Evolutionary conservation across 2,329 filamentous ascomycete species (phyloP).

Genomic region (Xylaria arbuscula): DNA sequence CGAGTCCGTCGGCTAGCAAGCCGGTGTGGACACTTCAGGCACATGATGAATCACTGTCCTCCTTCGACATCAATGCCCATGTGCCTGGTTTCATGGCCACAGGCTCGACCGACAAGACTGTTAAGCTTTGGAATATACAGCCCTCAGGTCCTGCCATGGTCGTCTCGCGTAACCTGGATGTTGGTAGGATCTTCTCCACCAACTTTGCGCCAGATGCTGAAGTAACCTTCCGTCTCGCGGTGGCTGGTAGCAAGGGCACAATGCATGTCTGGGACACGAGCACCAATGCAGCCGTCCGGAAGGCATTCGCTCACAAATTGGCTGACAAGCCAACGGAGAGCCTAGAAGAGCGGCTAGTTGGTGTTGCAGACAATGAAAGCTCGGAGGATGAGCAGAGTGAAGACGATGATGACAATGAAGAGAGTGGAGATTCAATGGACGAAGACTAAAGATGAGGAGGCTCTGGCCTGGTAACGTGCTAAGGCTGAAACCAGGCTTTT

Average conservation of each 20-base stretch:
- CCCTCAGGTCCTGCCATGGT: conserved; percentile 87
- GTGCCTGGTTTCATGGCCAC: conserved; percentile 95
- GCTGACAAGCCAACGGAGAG: conserved; percentile 66
- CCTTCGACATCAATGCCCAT: conserved; percentile 89
- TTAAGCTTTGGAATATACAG: conserved; percentile 96
- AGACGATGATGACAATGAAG: conserved; percentile 48
- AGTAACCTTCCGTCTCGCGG: conserved; percentile 90
- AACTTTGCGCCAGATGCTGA: conserved; percentile 89
- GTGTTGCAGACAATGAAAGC: conserved; percentile 73
- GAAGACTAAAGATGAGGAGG: conserved; percentile 57
- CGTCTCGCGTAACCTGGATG: conserved; percentile 88
- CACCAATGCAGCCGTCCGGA: conserved; percentile 88
- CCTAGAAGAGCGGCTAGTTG: conserved; percentile 81
- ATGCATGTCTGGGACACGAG: conserved; percentile 97
- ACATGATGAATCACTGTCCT: conserved; percentile 90
- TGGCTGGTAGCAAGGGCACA: conserved; percentile 92
- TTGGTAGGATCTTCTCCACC: conserved; percentile 94
- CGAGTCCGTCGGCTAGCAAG: conserved; percentile 79
- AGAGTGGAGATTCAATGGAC: conserved; percentile 65
- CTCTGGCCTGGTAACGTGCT: conserved; percentile 16
- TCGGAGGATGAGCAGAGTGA: conserved; percentile 59
- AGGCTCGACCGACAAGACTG: conserved; percentile 91
- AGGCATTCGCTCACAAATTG: conserved; percentile 81
- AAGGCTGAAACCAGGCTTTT: conserved; percentile 30
- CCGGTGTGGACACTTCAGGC: conserved; percentile 95